phyloP scores from a whole-genome alignment of 257 asterid species.

The Cinchona pubescens region DNA sequence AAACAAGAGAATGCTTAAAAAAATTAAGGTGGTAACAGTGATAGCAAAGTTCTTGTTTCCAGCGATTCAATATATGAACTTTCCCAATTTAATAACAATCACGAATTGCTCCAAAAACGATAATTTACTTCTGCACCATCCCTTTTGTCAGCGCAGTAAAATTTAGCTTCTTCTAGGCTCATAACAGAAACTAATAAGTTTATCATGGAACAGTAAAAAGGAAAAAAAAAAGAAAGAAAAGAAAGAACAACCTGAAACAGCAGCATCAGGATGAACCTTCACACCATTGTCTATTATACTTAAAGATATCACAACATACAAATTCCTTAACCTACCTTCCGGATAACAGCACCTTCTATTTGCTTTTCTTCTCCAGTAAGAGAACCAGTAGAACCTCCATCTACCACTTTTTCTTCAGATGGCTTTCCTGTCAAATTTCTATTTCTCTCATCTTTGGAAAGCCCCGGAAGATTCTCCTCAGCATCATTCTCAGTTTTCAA shows the following conservation, averaged over 20 bases:
- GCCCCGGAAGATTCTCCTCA: slow-evolving; percentile 39
- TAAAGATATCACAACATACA: background rate
- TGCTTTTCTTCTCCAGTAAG: slow-evolving; percentile 33
- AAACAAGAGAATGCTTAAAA: background rate
- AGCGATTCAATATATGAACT: background rate
- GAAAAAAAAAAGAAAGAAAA: background rate
- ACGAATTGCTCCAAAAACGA: too few relatives aligned
- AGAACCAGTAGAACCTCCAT: slow-evolving; percentile 33
- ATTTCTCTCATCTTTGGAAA: slow-evolving; percentile 34
- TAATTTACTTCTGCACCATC: background rate
- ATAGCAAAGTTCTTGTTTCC: background rate
- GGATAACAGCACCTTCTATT: slow-evolving; percentile 37
- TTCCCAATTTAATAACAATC: background rate
- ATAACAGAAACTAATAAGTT: background rate
- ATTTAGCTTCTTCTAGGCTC: background rate
- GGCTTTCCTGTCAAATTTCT: slow-evolving; percentile 26
- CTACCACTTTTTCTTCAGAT: slow-evolving; percentile 30
- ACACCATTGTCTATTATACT: background rate
- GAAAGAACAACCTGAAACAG: background rate
- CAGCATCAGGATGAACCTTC: background rate
- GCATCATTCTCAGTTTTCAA: slow-evolving; percentile 47
- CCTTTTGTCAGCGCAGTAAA: background rate
- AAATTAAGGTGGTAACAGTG: background rate
- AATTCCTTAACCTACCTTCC: slow-evolving; percentile 57
- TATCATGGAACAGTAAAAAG: background rate